Evolutionary conservation across 1,139 yeast species (phyloP), one percentile per base, ranked within the genome.

Genomic region (Saccharomyces hybrid): DNA sequence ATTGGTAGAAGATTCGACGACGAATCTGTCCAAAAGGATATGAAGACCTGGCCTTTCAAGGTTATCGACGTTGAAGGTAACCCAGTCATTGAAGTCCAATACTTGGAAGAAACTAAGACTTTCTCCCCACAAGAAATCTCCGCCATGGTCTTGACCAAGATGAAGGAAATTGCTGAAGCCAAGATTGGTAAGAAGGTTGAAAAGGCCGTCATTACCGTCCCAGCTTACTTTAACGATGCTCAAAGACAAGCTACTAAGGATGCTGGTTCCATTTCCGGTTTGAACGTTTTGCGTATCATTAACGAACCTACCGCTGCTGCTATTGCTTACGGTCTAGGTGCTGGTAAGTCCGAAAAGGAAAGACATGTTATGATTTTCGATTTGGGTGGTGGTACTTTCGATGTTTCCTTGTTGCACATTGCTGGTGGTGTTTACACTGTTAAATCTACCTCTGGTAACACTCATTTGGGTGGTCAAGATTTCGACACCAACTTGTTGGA

Each of bases 401-500:
- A 88, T 83, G 96, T 91, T 65, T 93, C 99, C 59, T 82, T 91
- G 70, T 82, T 91, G 76, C 88, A 89, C 82, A 89, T 93, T 75
- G 95, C 95, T 75, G 98, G 95, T 77, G 99, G 99, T 84, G 95
- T 93, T 72, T 93, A 91, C 86, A 91, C 95, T 73, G 99, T 93
- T 74, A 91, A 91, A 85, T 95, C 99, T 71, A 93, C 99, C 71
- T 96, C 98, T 74, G 99, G 99, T 89, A 97, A 93, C 81, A 93
- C 99, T 72, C 99, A 91, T 81, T 86, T 91, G 82, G 98, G 99
- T 85, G 98, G 98, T 86, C 96, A 91, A 83, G 98, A 91, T 82
- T 91, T 91, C 79, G 97, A 90, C 78, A 85, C 91, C 84, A 88
- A 90, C 83, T 84, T 91, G 73, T 87, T 91, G 74, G 93, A 88